Base-by-base conservation (phyloP, 805 yeast genomes). In the Yarrowia deformans region DNA sequence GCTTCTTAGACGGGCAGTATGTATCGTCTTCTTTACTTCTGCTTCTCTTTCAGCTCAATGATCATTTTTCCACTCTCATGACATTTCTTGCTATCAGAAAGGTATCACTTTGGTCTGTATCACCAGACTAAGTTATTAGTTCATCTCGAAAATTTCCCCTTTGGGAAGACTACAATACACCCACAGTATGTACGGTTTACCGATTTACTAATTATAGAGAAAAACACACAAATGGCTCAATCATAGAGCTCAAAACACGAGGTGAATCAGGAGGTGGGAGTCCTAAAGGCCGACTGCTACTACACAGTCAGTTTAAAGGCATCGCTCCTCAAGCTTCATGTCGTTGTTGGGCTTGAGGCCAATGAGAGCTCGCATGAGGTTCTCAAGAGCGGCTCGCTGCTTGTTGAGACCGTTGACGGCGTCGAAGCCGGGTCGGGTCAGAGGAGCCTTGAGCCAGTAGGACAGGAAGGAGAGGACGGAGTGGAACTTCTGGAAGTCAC, bases 401-500 rank as follows among this genome's bases (percentile, higher is more conserved):
- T 93, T 94, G 86, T 92, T 94, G 78, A 93, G 85, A 35, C 98
- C 97, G 76, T 93, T 93, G 75, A 93, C 91, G 40, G 97, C 89
- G 77, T 91, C 89, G 81, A 84, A 90, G 5, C 97, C 97, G 63
- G 92, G 91, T 81, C 94, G 90, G 63, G 97, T 88, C 74, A 93
- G 86, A 72, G 98, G 98, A 1, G 98, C 98, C 84, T 93, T 93
- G 77, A 94, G 87, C 98, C 98, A 93, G 82, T 93, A 93, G 77
- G 93, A 87, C 79, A 93, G 84, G 79, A 93, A 90, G 18, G 96
- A 87, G 77, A 94, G 84, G 63, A 94, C 93, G 32, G 97, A 87
- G 81, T 93, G 92, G 81, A 93, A 86, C 70, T 84, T 82, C 72
- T 89, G 86, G 79, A 82, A 90, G 37, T 76, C 81, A 40, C 79